phyloP scores from a whole-genome alignment of 2,329 filamentous ascomycete genomes.

The Paradendryphiella salina region DNA sequence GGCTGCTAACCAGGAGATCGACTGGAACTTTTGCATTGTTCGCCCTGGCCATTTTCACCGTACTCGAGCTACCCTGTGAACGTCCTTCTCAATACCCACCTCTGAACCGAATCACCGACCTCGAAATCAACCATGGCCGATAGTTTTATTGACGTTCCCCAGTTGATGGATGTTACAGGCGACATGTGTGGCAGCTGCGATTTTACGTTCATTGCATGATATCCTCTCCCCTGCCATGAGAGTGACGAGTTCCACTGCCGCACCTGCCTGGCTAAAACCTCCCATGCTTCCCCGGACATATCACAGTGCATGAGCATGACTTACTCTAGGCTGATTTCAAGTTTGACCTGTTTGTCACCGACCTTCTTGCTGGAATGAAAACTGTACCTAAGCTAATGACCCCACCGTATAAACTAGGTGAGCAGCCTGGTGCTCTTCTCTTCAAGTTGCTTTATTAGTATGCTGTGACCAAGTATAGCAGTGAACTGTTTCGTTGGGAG shows the following conservation, averaged over 20 bases:
- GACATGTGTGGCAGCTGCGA: conserved; percentile 10
- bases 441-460: neutral
- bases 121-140: neutral
- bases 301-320: neutral
- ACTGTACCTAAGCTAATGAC: conserved; percentile 1
- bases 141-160: neutral
- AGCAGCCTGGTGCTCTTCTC: conserved; percentile 2
- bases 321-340: neutral
- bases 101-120: neutral
- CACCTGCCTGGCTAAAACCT: conserved; percentile 13
- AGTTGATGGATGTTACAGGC: conserved; percentile 11
- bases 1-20: no score
- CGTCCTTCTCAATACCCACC: no score
- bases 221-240: conserved; percentile 11
- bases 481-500: neutral
- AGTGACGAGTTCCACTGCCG: conserved; percentile 15
- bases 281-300: neutral
- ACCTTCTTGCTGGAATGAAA: conserved; percentile 5
- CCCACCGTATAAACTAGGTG: conserved; percentile 10
- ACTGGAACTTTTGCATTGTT: no score
- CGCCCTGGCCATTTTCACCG: no score
- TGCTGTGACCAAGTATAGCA: neutral
- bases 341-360: conserved; percentile 3
- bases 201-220: conserved; percentile 3
- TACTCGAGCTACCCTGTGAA: no score